Percentiles rank a stretch among this genome's conserved stretches.
Evolutionary conservation across 352 stramenopile genomes (phyloP).

Genomic region (Phytophthora europaea): DNA sequence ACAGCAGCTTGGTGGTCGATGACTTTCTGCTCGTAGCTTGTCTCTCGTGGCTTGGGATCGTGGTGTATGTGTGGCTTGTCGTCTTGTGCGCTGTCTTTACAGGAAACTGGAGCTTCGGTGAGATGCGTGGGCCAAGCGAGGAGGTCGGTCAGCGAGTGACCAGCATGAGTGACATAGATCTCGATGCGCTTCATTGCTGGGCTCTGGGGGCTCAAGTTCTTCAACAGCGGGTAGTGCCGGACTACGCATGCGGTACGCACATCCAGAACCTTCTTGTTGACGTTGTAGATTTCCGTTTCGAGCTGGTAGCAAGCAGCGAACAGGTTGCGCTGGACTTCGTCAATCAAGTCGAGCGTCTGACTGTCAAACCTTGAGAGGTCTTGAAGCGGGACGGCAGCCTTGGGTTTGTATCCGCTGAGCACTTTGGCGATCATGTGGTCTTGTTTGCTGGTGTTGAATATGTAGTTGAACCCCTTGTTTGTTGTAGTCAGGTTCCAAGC

Average conservation of each 20-base stretch:
- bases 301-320: background rate
- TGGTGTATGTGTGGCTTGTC: too few species aligned
- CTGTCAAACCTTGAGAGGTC: background rate
- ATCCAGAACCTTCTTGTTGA: background rate
- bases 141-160: background rate
- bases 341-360: background rate
- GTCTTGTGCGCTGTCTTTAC: background rate
- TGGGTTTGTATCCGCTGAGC: background rate
- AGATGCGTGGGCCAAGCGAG: background rate
- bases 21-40: too few species aligned
- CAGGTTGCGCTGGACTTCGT: background rate
- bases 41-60: too few species aligned
- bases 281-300: background rate
- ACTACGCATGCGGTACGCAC: background rate
- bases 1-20: too few species aligned
- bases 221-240: background rate
- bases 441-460: background rate
- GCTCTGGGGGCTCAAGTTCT: background rate
- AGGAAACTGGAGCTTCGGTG: background rate
- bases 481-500: slow-evolving; percentile 11
- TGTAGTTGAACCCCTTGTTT: slow-evolving; percentile 12
- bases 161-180: background rate
- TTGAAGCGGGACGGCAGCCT: background rate
- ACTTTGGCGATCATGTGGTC: background rate
- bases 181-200: background rate